Evolutionary conservation across 139 green algal species (phyloP).

Genomic region (Haematococcus lacustris): DNA sequence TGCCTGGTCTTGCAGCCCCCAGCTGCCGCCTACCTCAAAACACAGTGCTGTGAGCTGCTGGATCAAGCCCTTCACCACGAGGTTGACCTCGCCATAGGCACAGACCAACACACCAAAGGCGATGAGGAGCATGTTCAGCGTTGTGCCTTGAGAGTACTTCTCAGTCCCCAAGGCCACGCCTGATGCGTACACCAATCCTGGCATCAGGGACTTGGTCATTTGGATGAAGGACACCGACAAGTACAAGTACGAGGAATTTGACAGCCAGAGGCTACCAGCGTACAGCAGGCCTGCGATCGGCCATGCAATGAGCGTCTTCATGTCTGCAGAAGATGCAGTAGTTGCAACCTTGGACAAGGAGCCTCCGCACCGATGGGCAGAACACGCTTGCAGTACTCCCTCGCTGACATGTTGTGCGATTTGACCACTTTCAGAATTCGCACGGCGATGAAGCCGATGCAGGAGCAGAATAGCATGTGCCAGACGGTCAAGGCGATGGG

Average conservation of each 20-base stretch:
- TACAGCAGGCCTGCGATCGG: constrained; percentile 71
- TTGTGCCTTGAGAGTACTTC: constrained; percentile 40
- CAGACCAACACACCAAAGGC: constrained; percentile 79
- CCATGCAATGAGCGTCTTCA: no score
- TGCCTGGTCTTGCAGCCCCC: no score
- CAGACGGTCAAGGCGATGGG: constrained; percentile 79
- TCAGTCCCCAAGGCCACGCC: constrained; percentile 77
- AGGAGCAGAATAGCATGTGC: constrained; percentile 89
- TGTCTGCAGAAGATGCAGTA: no score
- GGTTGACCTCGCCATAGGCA: constrained; percentile 76
- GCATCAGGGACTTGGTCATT: constrained; percentile 95
- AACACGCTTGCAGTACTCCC: constrained; percentile 61
- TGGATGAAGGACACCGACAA: constrained; percentile 96
- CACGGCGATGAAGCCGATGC: constrained; percentile 57
- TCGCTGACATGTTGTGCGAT: constrained; percentile 58
- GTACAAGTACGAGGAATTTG: constrained; percentile 95
- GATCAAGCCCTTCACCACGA: constrained; percentile 78
- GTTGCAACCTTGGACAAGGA: no score
- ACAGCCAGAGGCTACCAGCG: constrained; percentile 87
- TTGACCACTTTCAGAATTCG: constrained; percentile 57
- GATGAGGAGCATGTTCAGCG: constrained; percentile 84
- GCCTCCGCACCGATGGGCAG: constrained; percentile 66
- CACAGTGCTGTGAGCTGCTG: constrained; percentile 84
- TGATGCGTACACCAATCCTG: constrained; percentile 66
- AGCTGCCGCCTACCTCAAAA: constrained; percentile 66